These are phyloP conservation scores for Lenzites betulinus DNA, from an alignment of 768 basidiomycete species.

Conservation along the genomic window DNA sequence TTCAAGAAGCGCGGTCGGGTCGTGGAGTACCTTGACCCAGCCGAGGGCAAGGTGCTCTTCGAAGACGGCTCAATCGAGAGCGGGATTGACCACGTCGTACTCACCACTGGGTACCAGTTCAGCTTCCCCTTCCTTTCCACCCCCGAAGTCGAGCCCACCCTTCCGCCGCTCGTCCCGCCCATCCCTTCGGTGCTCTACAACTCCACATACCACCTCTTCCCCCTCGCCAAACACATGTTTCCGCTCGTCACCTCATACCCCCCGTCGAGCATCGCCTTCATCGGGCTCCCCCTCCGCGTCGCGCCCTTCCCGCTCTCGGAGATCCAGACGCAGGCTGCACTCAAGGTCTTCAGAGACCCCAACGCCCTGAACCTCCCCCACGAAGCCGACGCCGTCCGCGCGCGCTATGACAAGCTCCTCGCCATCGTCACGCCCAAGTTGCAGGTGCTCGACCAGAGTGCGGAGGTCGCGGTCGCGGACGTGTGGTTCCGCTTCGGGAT, in stretches of 20 bases:
- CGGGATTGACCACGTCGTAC: constrained; percentile 61
- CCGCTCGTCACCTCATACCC: constrained; percentile 53
- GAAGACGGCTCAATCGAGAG: constrained; percentile 58
- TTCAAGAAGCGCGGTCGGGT: constrained; percentile 43
- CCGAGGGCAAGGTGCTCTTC: constrained; percentile 53
- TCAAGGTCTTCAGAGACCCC: constrained; percentile 57
- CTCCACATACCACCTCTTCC: constrained; percentile 67
- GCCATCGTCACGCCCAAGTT: not conserved
- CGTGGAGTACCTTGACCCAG: constrained; percentile 39
- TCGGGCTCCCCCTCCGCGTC: constrained; percentile 59
- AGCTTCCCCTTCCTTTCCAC: constrained; percentile 64
- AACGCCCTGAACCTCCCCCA: constrained; percentile 45
- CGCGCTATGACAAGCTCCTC: constrained; percentile 48
- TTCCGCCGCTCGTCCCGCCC: constrained; percentile 50
- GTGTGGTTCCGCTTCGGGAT: constrained; percentile 56
- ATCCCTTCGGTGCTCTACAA: constrained; percentile 59
- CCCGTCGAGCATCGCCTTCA: constrained; percentile 59
- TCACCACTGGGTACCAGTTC: constrained; percentile 77
- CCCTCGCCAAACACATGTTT: constrained; percentile 70
- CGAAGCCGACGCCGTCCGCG: constrained; percentile 50
- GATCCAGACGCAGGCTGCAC: constrained; percentile 67
- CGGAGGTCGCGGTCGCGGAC: constrained; percentile 46
- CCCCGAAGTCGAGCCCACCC: constrained; percentile 34
- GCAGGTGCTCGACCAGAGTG: not conserved
- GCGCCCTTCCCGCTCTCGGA: constrained; percentile 80